phyloP scores from a whole-genome alignment of 78 protist genomes.

The Trichosphaerium sp. region DNA sequence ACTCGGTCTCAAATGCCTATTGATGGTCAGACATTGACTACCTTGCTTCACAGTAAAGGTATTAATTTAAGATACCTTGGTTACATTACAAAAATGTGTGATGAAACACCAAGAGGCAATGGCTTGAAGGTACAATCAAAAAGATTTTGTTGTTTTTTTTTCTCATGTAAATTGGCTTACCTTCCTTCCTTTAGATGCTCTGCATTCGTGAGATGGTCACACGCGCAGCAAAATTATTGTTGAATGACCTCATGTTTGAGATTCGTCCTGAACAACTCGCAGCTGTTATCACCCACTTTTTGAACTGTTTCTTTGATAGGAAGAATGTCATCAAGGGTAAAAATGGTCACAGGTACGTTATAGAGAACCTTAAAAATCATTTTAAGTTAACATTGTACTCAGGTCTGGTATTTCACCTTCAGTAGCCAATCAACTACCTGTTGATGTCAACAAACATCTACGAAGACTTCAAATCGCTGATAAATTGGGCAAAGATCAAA shows the following conservation, averaged over 20 bases:
- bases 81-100: conserved; percentile 5
- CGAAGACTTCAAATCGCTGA: not conserved
- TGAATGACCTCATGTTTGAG: conserved; percentile 4
- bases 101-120: no score
- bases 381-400: no score
- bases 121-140: not conserved
- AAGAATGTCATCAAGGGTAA: not conserved
- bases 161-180: not conserved
- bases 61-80: conserved; percentile 61
- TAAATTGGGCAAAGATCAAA: conserved; percentile 9
- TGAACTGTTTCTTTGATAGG: conserved; percentile 47
- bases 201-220: conserved; percentile 47
- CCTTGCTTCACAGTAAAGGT: conserved; percentile 40
- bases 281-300: conserved; percentile 15
- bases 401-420: no score
- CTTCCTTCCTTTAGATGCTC: conserved; percentile 11
- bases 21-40: conserved; percentile 49
- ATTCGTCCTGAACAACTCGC: conserved; percentile 9
- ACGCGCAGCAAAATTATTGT: conserved; percentile 31
- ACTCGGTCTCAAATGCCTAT: conserved; percentile 27
- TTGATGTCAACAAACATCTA: not conserved
- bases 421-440: no score
- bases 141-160: not conserved
- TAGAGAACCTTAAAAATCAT: conserved; percentile 4
- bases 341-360: not conserved